Percentiles rank a stretch among this genome's conserved stretches.
Evolutionary conservation across 2,329 filamentous ascomycete genomes (phyloP).

Genomic region (Fusarium sp.): DNA sequence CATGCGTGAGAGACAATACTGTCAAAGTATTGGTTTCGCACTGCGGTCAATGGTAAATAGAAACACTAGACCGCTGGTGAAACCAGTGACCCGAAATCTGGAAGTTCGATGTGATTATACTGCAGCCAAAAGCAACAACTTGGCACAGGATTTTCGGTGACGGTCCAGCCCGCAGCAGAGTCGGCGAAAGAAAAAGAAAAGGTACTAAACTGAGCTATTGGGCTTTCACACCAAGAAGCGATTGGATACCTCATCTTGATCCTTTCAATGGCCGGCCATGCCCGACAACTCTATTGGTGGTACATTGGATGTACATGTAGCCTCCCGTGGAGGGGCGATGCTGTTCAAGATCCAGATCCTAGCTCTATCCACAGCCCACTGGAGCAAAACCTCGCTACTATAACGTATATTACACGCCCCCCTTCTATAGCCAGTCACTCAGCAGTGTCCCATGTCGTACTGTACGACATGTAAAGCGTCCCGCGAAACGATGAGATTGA

Average conservation of each 20-base stretch:
- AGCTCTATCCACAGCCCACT: conserved; percentile 30
- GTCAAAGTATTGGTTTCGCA: conserved; percentile 20
- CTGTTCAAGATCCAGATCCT: conserved; percentile 44
- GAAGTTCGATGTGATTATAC: conserved; percentile 3
- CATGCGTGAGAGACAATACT: conserved; percentile 2
- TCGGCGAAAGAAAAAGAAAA: conserved; percentile 38
- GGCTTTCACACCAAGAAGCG: conserved; percentile 1
- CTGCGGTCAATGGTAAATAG: conserved; percentile 21
- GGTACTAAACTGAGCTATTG: background rate
- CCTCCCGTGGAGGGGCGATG: conserved; percentile 39
- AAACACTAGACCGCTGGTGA: conserved; percentile 22
- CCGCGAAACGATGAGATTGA: conserved; percentile 25
- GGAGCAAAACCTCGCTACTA: conserved; percentile 21
- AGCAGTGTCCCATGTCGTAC: conserved; percentile 22
- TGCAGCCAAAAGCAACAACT: background rate
- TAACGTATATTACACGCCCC: conserved; percentile 14
- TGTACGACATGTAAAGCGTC: conserved; percentile 24
- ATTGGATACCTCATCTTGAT: conserved; percentile 13
- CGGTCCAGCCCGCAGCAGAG: conserved; percentile 2
- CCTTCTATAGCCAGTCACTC: conserved; percentile 3
- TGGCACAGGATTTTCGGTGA: background rate
- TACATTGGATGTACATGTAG: conserved; percentile 35
- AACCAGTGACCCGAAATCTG: conserved; percentile 5
- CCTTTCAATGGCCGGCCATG: conserved; percentile 31
- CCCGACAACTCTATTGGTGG: conserved; percentile 36